phyloP scores from a whole-genome alignment of 176 grass and related monocot genomes.

The Neostapfia colusana region DNA sequence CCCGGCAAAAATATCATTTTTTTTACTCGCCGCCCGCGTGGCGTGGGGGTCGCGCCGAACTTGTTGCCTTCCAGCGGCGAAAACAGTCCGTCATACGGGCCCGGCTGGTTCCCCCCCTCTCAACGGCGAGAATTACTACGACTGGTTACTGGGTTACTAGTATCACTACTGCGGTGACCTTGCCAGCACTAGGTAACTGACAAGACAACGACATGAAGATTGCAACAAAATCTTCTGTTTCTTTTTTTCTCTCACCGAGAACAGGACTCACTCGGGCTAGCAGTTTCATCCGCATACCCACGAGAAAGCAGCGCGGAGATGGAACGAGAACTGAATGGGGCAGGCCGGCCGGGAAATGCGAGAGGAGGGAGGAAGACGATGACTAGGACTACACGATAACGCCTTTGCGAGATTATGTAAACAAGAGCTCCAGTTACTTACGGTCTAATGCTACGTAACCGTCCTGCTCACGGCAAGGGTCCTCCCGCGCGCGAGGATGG shows the following conservation, averaged over 20 bases:
- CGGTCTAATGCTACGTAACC: slow-evolving; percentile 2
- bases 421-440: slow-evolving; percentile 19
- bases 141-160: not conserved
- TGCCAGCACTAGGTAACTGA: not conserved
- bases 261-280: slow-evolving; percentile 29
- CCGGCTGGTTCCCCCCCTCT: not conserved
- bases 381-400: not conserved
- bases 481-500: not conserved
- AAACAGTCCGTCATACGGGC: slow-evolving; percentile 1
- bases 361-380: not conserved
- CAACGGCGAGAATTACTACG: not conserved
- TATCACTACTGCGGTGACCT: not conserved
- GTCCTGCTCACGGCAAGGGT: slow-evolving; percentile 22
- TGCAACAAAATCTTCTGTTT: not conserved
- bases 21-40: not conserved
- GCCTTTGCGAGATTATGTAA: not conserved
- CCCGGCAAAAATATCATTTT: not conserved
- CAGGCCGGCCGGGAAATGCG: not conserved
- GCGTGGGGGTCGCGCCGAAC: not conserved
- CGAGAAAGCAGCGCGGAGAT: not conserved
- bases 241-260: not conserved
- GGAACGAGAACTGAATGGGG: not conserved
- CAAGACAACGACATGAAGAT: not conserved
- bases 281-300: not conserved
- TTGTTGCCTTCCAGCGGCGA: slow-evolving; percentile 39